phyloP scores from a whole-genome alignment of 495 filamentous ascomycete genomes.

The Ascodesmis nigricans region DNA sequence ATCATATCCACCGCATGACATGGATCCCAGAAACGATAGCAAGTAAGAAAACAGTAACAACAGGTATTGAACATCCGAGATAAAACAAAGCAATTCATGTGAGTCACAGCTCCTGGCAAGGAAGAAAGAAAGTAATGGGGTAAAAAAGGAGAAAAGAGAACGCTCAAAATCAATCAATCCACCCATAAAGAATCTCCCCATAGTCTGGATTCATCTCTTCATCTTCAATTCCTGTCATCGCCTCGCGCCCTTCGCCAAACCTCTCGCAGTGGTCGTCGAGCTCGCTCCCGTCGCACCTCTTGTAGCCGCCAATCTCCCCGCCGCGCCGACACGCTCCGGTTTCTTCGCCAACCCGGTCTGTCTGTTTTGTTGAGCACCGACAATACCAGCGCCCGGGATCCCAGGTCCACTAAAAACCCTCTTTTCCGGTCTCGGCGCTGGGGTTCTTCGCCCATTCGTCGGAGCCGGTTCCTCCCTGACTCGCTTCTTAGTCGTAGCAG shows the following conservation, averaged over 20 bases:
- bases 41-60: too few relatives aligned
- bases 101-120: too few relatives aligned
- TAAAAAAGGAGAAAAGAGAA: too few relatives aligned
- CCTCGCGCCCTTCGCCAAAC: slow-evolving; percentile 15
- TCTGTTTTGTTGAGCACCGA: slow-evolving; percentile 5
- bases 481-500: slow-evolving; percentile 13
- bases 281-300: slow-evolving; percentile 6
- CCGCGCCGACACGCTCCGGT: slow-evolving; percentile 10
- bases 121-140: too few relatives aligned
- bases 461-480: slow-evolving; percentile 13
- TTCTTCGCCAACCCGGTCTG: slow-evolving; percentile 15
- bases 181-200: too few relatives aligned
- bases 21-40: too few relatives aligned
- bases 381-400: slow-evolving; percentile 12
- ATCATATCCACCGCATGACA: too few relatives aligned
- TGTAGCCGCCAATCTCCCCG: slow-evolving; percentile 11
- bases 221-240: slow-evolving; percentile 10
- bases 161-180: too few relatives aligned
- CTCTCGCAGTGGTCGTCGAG: slow-evolving; percentile 10
- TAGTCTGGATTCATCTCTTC: neutral
- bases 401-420: slow-evolving; percentile 10
- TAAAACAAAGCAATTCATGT: too few relatives aligned
- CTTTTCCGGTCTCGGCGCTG: slow-evolving; percentile 15
- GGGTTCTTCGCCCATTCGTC: slow-evolving; percentile 12
- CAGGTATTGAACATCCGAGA: too few relatives aligned